A percentile compares a stretch with the other conserved stretches of the same genome.
Conservation (phyloP, 306 rosid genomes). For the Herpetospermum pedunculosum region DNA sequence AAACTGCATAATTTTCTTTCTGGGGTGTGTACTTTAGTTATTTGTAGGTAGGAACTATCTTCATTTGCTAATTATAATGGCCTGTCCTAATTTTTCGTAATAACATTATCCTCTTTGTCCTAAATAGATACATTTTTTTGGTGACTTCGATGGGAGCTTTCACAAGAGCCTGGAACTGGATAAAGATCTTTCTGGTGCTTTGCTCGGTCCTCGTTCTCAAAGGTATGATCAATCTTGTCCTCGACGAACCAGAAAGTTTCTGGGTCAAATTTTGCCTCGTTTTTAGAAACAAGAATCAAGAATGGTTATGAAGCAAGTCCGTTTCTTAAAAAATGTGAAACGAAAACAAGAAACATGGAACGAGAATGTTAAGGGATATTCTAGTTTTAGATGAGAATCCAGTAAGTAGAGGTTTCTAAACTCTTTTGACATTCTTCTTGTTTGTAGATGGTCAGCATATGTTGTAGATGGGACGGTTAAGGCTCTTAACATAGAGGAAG, state of each 20-base stretch:
- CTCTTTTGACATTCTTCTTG: background rate
- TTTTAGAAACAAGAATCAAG: too few relatives aligned
- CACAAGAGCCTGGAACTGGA: constrained; percentile 78
- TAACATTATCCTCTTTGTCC: background rate
- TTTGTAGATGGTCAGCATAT: constrained; percentile 87
- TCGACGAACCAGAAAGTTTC: background rate
- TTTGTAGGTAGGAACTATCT: background rate
- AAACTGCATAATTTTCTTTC: background rate
- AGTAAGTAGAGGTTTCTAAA: background rate
- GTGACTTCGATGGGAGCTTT: constrained; percentile 89
- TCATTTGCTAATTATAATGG: background rate
- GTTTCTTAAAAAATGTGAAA: too few relatives aligned
- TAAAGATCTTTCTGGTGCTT: constrained; percentile 75
- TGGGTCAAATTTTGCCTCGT: too few relatives aligned
- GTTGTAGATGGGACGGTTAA: constrained; percentile 77
- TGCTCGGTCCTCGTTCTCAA: constrained; percentile 79
- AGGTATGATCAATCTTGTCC: constrained; percentile 32
- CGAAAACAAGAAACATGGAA: too few relatives aligned
- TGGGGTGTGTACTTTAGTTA: background rate
- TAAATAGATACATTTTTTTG: constrained; percentile 75
- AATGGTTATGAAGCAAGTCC: too few relatives aligned
- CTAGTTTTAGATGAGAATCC: background rate
- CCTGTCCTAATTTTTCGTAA: background rate
- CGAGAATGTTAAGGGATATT: too few relatives aligned
- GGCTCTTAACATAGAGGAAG: constrained; percentile 76